Evolutionary conservation across 1,284 basidiomycete genomes (phyloP).

Genomic region (Trametes versicolor): DNA sequence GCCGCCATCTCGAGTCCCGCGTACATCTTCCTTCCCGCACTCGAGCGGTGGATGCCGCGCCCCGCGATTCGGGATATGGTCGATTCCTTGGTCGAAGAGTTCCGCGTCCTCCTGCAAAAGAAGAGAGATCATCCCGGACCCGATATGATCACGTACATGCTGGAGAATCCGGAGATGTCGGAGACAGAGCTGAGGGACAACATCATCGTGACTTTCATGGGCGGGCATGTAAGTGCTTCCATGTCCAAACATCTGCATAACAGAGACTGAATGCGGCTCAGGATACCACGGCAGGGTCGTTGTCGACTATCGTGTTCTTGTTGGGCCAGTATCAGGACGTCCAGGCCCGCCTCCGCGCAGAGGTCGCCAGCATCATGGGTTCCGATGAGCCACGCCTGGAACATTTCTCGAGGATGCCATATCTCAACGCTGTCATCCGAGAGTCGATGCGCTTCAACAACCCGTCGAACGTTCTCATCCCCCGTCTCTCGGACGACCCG

Average conservation of each 20-base stretch:
- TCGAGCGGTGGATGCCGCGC: conserved; percentile 45
- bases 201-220: conserved; percentile 46
- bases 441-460: conserved; percentile 48
- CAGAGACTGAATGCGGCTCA: conserved; percentile 12
- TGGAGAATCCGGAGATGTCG: conserved; percentile 42
- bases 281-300: conserved; percentile 47
- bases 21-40: conserved; percentile 43
- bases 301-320: conserved; percentile 45
- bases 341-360: conserved; percentile 41
- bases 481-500: conserved; percentile 36
- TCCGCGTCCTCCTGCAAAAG: conserved; percentile 38
- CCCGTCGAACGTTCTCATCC: conserved; percentile 42
- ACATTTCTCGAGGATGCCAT: conserved; percentile 38
- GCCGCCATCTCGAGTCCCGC: conserved; percentile 42
- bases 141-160: conserved; percentile 47
- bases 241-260: background rate
- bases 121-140: conserved; percentile 42
- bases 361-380: conserved; percentile 36
- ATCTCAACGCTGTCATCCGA: conserved; percentile 45
- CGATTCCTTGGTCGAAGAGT: conserved; percentile 39
- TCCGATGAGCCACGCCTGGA: conserved; percentile 40
- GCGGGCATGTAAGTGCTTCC: conserved; percentile 40
- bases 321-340: conserved; percentile 43
- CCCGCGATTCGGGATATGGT: conserved; percentile 34
- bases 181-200: conserved; percentile 46